phyloP scores from a whole-genome alignment of 106 monocot species.

The Phalaenopsis aphrodite region DNA sequence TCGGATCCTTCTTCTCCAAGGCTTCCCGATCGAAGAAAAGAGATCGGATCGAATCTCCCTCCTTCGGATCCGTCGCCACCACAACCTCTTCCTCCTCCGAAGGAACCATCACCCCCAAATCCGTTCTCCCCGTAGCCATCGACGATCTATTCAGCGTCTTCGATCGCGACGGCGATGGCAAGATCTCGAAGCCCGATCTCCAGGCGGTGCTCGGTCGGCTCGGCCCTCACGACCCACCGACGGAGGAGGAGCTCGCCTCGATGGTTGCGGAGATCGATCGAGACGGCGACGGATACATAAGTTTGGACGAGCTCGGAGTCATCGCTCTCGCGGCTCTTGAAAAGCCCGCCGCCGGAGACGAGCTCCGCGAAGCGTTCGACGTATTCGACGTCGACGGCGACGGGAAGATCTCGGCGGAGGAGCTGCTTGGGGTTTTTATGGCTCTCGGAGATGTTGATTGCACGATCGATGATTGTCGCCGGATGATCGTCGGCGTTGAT shows the following conservation, averaged over 20 bases:
- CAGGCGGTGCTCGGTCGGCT: slow-evolving; percentile 30
- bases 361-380: slow-evolving; percentile 54
- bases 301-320: slow-evolving; percentile 4
- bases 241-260: slow-evolving; percentile 20
- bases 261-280: slow-evolving; percentile 26
- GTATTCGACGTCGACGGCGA: slow-evolving; percentile 67
- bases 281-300: slow-evolving; percentile 18
- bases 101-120: slow-evolving; percentile 8
- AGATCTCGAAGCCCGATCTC: slow-evolving; percentile 24
- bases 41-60: background rate
- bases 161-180: slow-evolving; percentile 8
- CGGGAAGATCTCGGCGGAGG: slow-evolving; percentile 76
- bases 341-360: slow-evolving; percentile 14
- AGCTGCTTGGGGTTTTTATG: slow-evolving; percentile 28
- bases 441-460: slow-evolving; percentile 45
- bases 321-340: background rate
- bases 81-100: background rate
- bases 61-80: background rate
- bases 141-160: background rate
- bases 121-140: slow-evolving; percentile 15
- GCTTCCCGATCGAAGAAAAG: slow-evolving; percentile 22
- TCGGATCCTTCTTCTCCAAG: background rate
- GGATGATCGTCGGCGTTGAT: slow-evolving; percentile 64
- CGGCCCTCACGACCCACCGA: slow-evolving; percentile 4
- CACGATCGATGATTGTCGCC: slow-evolving; percentile 56